Conservation (phyloP, 2,329 filamentous ascomycete genomes). For the Mycogone perniciosa region DNA sequence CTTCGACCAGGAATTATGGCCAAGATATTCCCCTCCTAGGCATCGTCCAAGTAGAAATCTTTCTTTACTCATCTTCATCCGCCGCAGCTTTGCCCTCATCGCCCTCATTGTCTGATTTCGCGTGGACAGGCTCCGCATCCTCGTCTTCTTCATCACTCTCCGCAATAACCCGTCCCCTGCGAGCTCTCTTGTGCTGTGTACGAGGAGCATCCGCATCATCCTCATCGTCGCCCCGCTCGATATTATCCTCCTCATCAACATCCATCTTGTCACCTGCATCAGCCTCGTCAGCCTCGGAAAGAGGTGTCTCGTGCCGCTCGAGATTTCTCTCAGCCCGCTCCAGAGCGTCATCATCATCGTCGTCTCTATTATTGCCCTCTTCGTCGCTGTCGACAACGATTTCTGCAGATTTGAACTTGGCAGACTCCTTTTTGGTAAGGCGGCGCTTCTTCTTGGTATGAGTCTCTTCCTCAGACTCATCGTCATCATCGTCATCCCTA, state of each 20-base stretch:
- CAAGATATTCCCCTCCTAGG: too few species aligned
- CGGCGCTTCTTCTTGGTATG: constrained; percentile 57
- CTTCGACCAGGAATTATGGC: not conserved
- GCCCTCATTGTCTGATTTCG: constrained; percentile 37
- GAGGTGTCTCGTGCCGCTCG: constrained; percentile 30
- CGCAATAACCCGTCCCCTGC: constrained; percentile 43
- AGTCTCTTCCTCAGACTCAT: constrained; percentile 36
- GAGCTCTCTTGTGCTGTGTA: constrained; percentile 39
- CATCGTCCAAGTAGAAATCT: not conserved
- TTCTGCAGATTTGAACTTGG: constrained; percentile 82
- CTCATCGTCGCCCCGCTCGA: constrained; percentile 43
- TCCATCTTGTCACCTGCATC: constrained; percentile 45
- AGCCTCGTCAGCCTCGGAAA: constrained; percentile 31
- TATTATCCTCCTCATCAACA: constrained; percentile 37
- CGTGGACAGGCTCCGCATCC: constrained; percentile 22
- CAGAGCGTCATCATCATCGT: constrained; percentile 35
- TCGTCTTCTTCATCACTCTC: constrained; percentile 51
- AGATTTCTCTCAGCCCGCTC: constrained; percentile 41
- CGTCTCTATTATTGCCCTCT: constrained; percentile 39
- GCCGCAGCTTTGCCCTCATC: constrained; percentile 26
- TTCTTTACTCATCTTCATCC: constrained; percentile 16
- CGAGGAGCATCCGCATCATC: constrained; percentile 38
- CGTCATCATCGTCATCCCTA: constrained; percentile 30
- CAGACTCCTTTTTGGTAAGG: constrained; percentile 42
- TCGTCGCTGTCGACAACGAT: constrained; percentile 73